Percentiles rank a stretch among this genome's conserved stretches.
phyloP scores from a whole-genome alignment of 1,139 yeast genomes.

The Taiozyma sp. region DNA sequence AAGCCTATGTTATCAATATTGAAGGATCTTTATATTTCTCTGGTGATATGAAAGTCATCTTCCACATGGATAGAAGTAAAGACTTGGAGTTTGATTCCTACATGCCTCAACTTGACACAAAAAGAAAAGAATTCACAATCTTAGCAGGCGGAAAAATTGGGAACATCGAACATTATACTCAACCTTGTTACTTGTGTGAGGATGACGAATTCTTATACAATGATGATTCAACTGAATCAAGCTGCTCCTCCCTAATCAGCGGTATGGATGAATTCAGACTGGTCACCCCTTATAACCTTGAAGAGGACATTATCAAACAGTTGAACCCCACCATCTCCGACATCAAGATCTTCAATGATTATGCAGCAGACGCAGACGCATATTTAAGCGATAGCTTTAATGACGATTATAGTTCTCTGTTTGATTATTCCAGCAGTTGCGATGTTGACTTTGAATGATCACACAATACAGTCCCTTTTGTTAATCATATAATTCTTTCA shows the following conservation, averaged over 20 bases:
- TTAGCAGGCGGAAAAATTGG: not conserved
- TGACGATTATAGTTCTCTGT: not conserved
- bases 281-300: not conserved
- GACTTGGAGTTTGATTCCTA: not conserved
- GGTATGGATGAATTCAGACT: not conserved
- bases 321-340: not conserved
- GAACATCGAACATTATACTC: not conserved
- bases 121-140: not conserved
- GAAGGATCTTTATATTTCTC: constrained; percentile 30
- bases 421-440: not conserved
- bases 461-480: not conserved
- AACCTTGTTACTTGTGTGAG: not conserved
- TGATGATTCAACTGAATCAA: not conserved
- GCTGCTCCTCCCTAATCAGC: not conserved
- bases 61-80: constrained; percentile 25
- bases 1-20: constrained; percentile 20
- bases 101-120: not conserved
- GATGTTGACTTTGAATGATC: not conserved
- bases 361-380: not conserved
- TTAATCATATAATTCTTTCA: not conserved
- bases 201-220: not conserved
- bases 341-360: not conserved
- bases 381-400: not conserved
- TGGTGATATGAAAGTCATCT: constrained; percentile 33
- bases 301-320: not conserved